phyloP scores from a whole-genome alignment of 2,329 filamentous ascomycete species.

The Pyricularia sp. region DNA sequence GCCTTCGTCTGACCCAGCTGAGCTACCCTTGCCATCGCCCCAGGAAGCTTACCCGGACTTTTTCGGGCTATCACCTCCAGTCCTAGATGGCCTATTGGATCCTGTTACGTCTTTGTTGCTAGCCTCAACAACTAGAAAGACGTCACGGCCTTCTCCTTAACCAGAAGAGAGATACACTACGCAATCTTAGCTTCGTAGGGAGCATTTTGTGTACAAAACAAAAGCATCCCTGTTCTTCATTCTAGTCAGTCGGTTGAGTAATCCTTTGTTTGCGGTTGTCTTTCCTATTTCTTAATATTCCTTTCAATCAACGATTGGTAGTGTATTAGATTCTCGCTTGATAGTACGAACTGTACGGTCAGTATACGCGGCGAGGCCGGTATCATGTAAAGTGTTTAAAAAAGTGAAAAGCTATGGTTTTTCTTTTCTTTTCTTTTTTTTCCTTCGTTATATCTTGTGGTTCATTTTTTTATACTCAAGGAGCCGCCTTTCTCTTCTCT shows the following conservation, averaged over 20 bases:
- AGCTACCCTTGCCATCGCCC: neutral
- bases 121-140: neutral
- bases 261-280: neutral
- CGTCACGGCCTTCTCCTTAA: neutral
- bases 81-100: neutral
- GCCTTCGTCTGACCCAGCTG: neutral
- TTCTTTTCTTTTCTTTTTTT: neutral
- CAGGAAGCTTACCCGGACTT: neutral
- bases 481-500: neutral
- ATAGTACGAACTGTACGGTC: neutral
- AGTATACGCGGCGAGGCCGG: too few relatives aligned
- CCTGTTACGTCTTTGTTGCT: neutral
- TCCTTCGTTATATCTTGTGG: too few relatives aligned
- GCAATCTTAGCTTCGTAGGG: neutral
- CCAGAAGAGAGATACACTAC: neutral
- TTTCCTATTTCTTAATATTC: neutral
- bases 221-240: neutral
- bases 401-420: neutral
- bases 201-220: neutral
- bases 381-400: neutral
- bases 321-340: neutral
- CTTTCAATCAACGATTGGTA: neutral
- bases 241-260: neutral
- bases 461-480: neutral
- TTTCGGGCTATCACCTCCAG: neutral